Conservation (phyloP, 495 filamentous ascomycete species). For the Trypethelium eluteriae region DNA sequence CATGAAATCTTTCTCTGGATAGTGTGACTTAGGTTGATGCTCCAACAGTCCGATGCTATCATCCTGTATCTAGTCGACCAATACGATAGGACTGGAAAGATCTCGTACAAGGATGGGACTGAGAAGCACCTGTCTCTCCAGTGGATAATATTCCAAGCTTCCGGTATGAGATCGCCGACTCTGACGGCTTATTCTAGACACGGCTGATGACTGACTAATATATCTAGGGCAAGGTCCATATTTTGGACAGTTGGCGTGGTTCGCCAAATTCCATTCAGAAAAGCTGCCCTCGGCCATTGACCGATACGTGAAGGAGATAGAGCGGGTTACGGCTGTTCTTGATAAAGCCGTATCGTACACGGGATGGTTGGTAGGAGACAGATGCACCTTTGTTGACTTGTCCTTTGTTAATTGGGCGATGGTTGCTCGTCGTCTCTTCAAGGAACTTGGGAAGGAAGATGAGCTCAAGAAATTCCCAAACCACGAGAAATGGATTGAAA, state of each 20-base stretch:
- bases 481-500: not conserved
- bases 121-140: conserved; percentile 18
- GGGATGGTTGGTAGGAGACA: conserved; percentile 3
- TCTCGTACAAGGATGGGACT: conserved; percentile 12
- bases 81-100: conserved; percentile 18
- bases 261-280: conserved; percentile 35
- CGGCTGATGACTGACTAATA: not conserved
- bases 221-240: conserved; percentile 41
- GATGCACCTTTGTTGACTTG: not conserved
- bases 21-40: not conserved
- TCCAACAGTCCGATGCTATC: conserved; percentile 19
- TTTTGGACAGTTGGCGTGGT: conserved; percentile 42
- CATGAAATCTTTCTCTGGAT: not conserved
- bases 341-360: not conserved
- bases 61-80: conserved; percentile 26
- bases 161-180: conserved; percentile 31
- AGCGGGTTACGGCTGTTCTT: conserved; percentile 36
- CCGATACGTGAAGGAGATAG: conserved; percentile 41
- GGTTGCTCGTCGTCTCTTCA: not conserved
- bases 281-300: conserved; percentile 36
- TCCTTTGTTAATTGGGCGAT: not conserved
- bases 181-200: not conserved
- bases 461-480: not conserved
- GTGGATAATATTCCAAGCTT: conserved; percentile 42
- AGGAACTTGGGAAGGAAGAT: not conserved